Evolutionary conservation across 768 basidiomycete species (phyloP), one percentile per base, ranked within the genome.

Genomic region (Suillus lakei): DNA sequence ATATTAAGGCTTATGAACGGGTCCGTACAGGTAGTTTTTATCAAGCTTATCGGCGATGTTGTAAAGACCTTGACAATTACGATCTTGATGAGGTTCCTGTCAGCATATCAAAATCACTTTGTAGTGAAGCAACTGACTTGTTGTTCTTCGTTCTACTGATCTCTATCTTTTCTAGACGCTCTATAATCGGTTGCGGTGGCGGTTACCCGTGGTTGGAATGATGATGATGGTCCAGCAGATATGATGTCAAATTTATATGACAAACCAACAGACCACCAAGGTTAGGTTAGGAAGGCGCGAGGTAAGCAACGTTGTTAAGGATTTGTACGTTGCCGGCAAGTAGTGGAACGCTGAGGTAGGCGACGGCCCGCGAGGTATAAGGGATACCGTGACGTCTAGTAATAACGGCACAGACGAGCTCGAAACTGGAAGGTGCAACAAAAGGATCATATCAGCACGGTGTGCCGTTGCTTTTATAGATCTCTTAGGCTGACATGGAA

Each of bases 381-480:
- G 60, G 43, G 56, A 39, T 51, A 36, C 10, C 51, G n/a, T 60
- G 36, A 58, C 61, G 41, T 36, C 51, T 58, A 51, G 61, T 44
- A 30, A 18, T 44, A 62, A 56, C 53, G 64, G 51, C 34, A 63
- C 36, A 41, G 66, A 62, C 54, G 56, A 59, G 60, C 65, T 66
- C 61, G 63, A 60, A 69, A 66, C 53, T 63, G 70, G 67, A 70
- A 63, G 50, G 63, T 66, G 26, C 54, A 68, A 60, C 59, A 56
- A 30, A 48, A 64, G 46, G 26, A 54, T 63, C 50, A n/a, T 56
- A 59, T 68, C 64, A 62, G 44, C 30, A 21, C 30, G 51, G 63
- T 48, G 26, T 58, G 64, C 60, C 39, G 63, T 69, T 60, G 60
- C 71, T 69, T 76, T 76, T 76, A 78, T 78, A 76, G 64, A 63